Conservation (phyloP, 1,139 yeast genomes). For the Yamadazyma kanchanaburiensis region DNA sequence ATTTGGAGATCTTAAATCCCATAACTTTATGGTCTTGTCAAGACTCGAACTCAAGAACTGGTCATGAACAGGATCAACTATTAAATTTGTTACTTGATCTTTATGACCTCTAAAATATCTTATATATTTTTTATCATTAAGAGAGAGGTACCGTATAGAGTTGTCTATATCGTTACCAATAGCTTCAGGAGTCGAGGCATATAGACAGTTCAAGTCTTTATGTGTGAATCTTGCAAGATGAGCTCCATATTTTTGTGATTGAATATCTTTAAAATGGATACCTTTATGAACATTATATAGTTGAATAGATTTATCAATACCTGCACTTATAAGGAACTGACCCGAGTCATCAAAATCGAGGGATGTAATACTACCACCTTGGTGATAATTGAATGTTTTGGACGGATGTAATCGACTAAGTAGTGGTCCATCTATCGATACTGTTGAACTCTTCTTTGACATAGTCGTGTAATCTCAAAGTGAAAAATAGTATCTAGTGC, state of each 20-base stretch:
- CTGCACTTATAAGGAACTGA: conserved; percentile 70
- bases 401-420: conserved; percentile 50
- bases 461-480: conserved; percentile 2
- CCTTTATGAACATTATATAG: conserved; percentile 79
- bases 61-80: conserved; percentile 72
- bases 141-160: conserved; percentile 69
- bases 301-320: conserved; percentile 80
- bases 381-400: conserved; percentile 58
- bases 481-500: conserved; percentile 1
- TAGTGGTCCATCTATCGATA: conserved; percentile 37
- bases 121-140: conserved; percentile 74
- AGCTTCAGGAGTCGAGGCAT: conserved; percentile 65
- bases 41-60: conserved; percentile 64
- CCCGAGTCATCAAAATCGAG: conserved; percentile 87
- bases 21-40: conserved; percentile 78
- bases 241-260: conserved; percentile 89
- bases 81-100: conserved; percentile 66
- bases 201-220: conserved; percentile 66
- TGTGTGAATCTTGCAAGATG: conserved; percentile 86
- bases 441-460: conserved; percentile 15
- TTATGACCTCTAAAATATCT: conserved; percentile 89
- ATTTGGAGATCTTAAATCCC: conserved; percentile 74
- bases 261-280: conserved; percentile 58
- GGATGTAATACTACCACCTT: conserved; percentile 65
- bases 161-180: conserved; percentile 50